Evolutionary conservation across 306 rosid genomes (phyloP), one percentile per base, ranked within the genome.

Genomic region (Citrullus colocynthis): DNA sequence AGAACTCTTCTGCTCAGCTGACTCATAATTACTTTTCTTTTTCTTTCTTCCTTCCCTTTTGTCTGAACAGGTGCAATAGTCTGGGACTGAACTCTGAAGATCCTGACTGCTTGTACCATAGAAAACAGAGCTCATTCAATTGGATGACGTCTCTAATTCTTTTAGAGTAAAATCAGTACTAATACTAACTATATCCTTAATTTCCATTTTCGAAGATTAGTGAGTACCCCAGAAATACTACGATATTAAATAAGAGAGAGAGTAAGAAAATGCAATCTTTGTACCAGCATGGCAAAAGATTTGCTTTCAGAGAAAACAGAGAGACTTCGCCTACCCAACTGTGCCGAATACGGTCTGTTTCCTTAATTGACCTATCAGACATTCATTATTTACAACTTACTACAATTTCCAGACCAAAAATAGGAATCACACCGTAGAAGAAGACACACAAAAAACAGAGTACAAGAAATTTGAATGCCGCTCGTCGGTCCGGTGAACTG

Each of bases 351-450:
- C 28, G 77, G 60, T 12, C 77, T 15, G 21, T 48, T 73, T 28
- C 45, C 77, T 17, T 17, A 74, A 52, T 74, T 34, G 63, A 52
- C 49, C 48, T 32, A 8, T 7, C 45, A 16, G 60, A 72, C 13
- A 48, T 73, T 74, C 32, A 74, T 52, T 74, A 74, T 74, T 34
- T 74, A 74, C 78, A 74, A 57, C 63, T 74, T 16, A 34, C 78
- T 51, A 52, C 44, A 74, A 28, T 73, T 28, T 73, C 45, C 77
- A 51, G 60, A 73, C 77, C 61, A 48, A 30, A 51, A 74, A 52
- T 52, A 32, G 39, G 30, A 52, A 74, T 3, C 44, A 57, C 77
- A 49, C 76, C 58, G 57, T 24, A 36, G 13, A 36, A 20, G 18
- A 45, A 71, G 11, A 72, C 16, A 0, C 17, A 72, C 24, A 72